Base-by-base conservation (phyloP, 345 rosid species). In the Rubroshorea leprosula region DNA sequence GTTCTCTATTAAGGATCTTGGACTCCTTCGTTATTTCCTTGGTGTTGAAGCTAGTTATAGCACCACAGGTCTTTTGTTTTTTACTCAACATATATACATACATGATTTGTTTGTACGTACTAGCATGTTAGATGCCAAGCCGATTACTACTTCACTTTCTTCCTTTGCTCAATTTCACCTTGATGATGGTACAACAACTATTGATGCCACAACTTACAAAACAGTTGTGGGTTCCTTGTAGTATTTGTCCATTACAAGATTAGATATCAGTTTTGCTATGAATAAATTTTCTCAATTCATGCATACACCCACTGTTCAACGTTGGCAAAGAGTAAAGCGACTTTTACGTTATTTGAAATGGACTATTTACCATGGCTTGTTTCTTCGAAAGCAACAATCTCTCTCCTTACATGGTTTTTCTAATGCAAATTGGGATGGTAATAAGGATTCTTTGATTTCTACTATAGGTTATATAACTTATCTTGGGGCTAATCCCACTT, bases 271-370 rank as follows among this genome's bases (percentile, higher is more conserved):
- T 0, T 60, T 25, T 50, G 47, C 20, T 1, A 27, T 49, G 7
- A 49, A 60, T 18, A 20, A 13, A 23, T 11, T 60, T 0, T 31
- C 55, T 11, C 55, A 49, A 25, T 48, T 49, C 12, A 49, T 60
- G 48, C 55, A 49, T 31, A 14, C 1, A 0, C 56, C 64, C 18
- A 49, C 55, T 11, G 11, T 5, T 1, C 48, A 16, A 0, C 64
- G 49, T 49, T 60, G 64, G 48, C 4, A 1, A 0, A 26, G 4
- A 6, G 7, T 50, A 13, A 60, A 60, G 12, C 20, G 56, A 3
- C 1, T 49, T 1, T 26, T 60, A 0, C 29, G 20, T 5, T 60
- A 60, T 21, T 27, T 60, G 19, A 48, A 27, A 14, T 26, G 20
- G 19, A 60, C 55, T 5, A 6, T 27, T 7, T 6, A 16, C 15